phyloP scores from a whole-genome alignment of 2,329 filamentous ascomycete species.

The Penicillium fuscoglaucum region DNA sequence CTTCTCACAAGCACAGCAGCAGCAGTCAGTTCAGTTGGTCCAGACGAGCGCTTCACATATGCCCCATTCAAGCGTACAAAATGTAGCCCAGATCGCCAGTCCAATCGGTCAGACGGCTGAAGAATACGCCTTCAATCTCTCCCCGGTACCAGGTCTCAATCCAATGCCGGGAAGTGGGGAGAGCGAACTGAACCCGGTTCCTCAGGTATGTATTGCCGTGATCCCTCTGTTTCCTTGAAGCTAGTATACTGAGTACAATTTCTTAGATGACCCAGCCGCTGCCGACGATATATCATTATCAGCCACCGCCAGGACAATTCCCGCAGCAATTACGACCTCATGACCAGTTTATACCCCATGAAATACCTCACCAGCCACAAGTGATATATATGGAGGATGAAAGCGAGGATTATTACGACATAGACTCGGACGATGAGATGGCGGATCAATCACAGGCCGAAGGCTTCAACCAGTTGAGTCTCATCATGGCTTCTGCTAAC shows the following conservation, averaged over 20 bases:
- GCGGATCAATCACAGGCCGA: constrained; percentile 41
- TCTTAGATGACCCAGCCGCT: constrained; percentile 7
- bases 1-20: constrained; percentile 2
- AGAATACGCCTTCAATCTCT: constrained; percentile 8
- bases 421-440: constrained; percentile 61
- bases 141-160: neutral
- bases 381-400: constrained; percentile 51
- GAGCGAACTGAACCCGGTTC: neutral
- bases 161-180: neutral
- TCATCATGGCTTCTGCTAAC: constrained; percentile 48
- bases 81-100: neutral
- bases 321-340: constrained; percentile 3
- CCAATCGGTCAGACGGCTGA: constrained; percentile 5
- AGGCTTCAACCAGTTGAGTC: constrained; percentile 42
- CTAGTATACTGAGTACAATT: neutral
- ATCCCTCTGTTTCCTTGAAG: neutral
- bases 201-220: constrained; percentile 5
- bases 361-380: constrained; percentile 18
- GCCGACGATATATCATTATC: constrained; percentile 16
- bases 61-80: neutral
- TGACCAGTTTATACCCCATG: constrained; percentile 13
- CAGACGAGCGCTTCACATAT: neutral
- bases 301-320: constrained; percentile 5
- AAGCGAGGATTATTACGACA: constrained; percentile 64
- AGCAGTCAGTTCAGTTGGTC: neutral